These are phyloP conservation scores for Phytophthora litchii DNA, from an alignment of 352 stramenopile genomes.

Conservation along the genomic window DNA sequence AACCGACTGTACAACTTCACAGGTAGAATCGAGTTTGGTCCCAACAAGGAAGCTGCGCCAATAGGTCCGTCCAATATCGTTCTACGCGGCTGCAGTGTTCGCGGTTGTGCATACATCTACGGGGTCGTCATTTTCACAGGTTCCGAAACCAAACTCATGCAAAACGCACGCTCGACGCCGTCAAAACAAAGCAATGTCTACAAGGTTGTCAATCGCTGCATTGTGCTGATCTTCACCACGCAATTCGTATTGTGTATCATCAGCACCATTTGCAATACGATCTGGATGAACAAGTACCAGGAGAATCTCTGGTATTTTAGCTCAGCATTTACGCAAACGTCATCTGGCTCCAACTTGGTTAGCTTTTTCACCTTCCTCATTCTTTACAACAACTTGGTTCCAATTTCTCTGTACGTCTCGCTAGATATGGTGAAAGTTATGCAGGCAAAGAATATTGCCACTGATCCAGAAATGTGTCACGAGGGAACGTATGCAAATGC, in stretches of 20 bases:
- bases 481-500: slow-evolving; percentile 83
- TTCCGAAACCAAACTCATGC: slow-evolving; percentile 88
- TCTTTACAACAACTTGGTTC: slow-evolving; percentile 97
- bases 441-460: slow-evolving; percentile 73
- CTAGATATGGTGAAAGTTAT: slow-evolving; percentile 94
- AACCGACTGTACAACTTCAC: slow-evolving; percentile 80
- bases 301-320: slow-evolving; percentile 58
- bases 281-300: slow-evolving; percentile 53
- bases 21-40: slow-evolving; percentile 42
- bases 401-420: slow-evolving; percentile 97
- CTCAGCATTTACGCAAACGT: slow-evolving; percentile 11
- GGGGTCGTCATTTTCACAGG: slow-evolving; percentile 91
- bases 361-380: slow-evolving; percentile 96
- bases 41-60: slow-evolving; percentile 42
- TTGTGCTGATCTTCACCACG: slow-evolving; percentile 71
- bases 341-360: slow-evolving; percentile 53
- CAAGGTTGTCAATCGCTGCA: slow-evolving; percentile 70
- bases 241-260: slow-evolving; percentile 66
- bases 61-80: slow-evolving; percentile 82
- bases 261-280: slow-evolving; percentile 62
- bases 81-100: slow-evolving; percentile 78
- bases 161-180: slow-evolving; percentile 66
- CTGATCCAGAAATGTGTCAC: slow-evolving; percentile 83
- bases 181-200: slow-evolving; percentile 83
- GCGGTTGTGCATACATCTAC: slow-evolving; percentile 61